phyloP scores from a whole-genome alignment of 148 eudicot genomes.

The Spergularia bocconei region DNA sequence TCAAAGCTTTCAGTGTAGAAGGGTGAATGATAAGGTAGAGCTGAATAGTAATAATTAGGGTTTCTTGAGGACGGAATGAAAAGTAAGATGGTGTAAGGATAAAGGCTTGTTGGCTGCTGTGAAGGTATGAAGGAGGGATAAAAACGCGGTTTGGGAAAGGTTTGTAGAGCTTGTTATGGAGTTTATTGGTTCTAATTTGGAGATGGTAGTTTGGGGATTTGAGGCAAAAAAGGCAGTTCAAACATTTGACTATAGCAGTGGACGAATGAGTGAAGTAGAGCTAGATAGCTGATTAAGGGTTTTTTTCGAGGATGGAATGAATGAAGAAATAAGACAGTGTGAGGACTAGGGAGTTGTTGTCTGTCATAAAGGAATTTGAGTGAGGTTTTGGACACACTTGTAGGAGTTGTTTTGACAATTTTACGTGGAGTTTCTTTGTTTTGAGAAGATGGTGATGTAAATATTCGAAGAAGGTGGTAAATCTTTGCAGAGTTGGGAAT shows the following conservation, averaged over 20 bases:
- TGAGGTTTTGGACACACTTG: not conserved
- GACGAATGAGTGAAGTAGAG: not conserved
- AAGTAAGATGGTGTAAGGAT: no score
- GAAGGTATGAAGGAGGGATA: no score
- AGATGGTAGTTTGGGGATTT: not conserved
- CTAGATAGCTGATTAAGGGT: not conserved
- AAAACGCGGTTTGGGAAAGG: no score
- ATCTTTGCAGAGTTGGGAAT: not conserved
- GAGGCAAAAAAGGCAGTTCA: not conserved
- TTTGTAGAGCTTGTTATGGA: no score
- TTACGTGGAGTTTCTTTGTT: not conserved
- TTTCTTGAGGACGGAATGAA: no score
- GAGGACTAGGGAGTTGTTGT: not conserved
- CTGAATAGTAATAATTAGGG: not conserved
- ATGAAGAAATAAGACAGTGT: constrained; percentile 12
- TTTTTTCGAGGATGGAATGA: not conserved
- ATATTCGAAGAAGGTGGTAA: not conserved
- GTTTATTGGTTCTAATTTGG: no score
- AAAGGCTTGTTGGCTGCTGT: no score
- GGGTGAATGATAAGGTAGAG: not conserved
- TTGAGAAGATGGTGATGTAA: not conserved
- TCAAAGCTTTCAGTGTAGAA: not conserved
- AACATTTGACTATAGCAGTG: not conserved
- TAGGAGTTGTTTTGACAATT: not conserved
- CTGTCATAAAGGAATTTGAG: not conserved